Base-by-base conservation (phyloP, 2,329 filamentous ascomycete genomes). In the Botrytis paeoniae region DNA sequence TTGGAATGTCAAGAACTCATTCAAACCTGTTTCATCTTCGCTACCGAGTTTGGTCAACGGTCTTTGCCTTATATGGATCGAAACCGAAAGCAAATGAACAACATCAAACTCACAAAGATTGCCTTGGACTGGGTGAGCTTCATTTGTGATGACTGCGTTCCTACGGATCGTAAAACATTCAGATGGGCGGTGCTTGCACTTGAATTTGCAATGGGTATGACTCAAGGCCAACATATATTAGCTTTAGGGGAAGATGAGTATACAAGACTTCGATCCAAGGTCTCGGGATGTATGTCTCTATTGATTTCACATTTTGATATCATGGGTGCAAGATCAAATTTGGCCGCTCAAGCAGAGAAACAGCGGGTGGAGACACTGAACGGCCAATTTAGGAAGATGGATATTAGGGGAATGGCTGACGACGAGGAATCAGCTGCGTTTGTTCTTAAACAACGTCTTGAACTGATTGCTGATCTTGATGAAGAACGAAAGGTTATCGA, bases 231-330 rank as follows among this genome's bases (percentile, higher is more conserved):
- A 74, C 95, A 97, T 79, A 97, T 99, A 65, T 84, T 99, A n/a
- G 93, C 92, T 0, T 90, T 99, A 74, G 93, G 92, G 59, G 94
- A 97, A 73, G 89, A 92, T 59, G 95, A 99, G 80, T 99, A 97
- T 81, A 88, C 91, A 9, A 90, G 88, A 75, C 85, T 99, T 75
- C 89, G 95, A 62, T 87, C 89, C 73, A 98, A 98, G 82, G 96
- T 99, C 8, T 94, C 94, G 14, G 95, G 95, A 0, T 99, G 96
- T 82, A 99, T 99, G 96, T 95, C 94, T 32, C 87, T 99, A 37
- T 86, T 99, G 66, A 98, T 99, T 77, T 98, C 95, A 16, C 96
- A 99, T 82, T 99, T 99, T 79, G 96, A 99, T 82, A 98, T 99
- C 82, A 97, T 99, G 92, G 96, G 96, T 37, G 96, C 96, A 39